phyloP scores from a whole-genome alignment of 441 rosid genomes.

The Sinapis alba region DNA sequence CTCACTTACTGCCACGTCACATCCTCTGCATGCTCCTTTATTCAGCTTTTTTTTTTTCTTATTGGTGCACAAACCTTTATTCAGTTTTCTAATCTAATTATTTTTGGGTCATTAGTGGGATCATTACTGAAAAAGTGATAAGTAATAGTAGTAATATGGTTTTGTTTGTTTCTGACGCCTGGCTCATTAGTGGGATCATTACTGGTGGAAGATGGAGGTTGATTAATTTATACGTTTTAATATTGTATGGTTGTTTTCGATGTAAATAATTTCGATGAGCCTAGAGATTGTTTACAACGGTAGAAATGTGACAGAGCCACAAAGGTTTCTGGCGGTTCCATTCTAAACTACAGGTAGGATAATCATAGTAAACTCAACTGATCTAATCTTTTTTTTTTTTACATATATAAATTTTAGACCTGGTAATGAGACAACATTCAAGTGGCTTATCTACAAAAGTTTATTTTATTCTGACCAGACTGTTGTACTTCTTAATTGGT shows the following conservation, averaged over 20 bases:
- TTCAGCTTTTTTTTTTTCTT: too few relatives aligned
- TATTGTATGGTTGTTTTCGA: neutral
- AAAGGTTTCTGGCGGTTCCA: neutral
- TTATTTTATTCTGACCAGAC: neutral
- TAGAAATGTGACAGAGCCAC: neutral
- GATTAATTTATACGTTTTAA: neutral
- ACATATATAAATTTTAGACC: neutral
- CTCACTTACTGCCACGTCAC: constrained; percentile 16
- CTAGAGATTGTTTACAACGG: neutral
- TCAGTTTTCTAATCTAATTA: neutral
- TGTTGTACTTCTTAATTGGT: neutral
- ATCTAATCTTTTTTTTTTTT: too few relatives aligned
- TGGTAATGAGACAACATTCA: constrained; percentile 2
- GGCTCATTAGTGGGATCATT: too few relatives aligned
- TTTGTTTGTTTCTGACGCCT: neutral
- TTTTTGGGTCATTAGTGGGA: neutral
- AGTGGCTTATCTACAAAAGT: constrained; percentile 8
- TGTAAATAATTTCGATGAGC: neutral
- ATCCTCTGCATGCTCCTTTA: neutral
- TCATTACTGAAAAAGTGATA: too few relatives aligned
- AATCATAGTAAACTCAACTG: too few relatives aligned
- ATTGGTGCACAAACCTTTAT: too few relatives aligned
- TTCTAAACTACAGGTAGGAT: too few relatives aligned
- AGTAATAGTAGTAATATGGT: too few relatives aligned
- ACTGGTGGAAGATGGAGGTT: neutral